Base-by-base conservation (phyloP, 352 stramenopile species). In the Pilasporangium apinafurcum region DNA sequence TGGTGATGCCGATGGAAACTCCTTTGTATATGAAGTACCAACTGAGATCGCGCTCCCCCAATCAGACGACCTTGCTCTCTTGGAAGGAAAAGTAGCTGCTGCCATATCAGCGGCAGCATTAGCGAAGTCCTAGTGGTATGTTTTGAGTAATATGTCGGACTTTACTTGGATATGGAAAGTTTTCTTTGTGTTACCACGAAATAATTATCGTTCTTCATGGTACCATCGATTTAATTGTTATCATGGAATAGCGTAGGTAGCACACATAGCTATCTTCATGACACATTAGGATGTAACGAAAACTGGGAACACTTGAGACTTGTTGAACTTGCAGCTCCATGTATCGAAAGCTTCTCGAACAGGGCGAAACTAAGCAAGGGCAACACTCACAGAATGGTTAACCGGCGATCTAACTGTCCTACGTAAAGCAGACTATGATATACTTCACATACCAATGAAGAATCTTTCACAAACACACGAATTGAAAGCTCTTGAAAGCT, bases 1-100 rank as follows among this genome's bases (percentile, higher is more conserved):
- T 22, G 84, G 84, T 21, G 84, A 93, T 46, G 80, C 82, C 5
- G 66, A 71, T 7, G 84, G 84, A 30, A 74, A 71, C 14, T 83
- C 74, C 0, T 65, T 75, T 44, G 76, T 93, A 9, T 93, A 85
- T 42, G 82, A 91, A 47, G 73, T 93, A 0, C 82, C 82, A 4
- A 63, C 75, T 1, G 74, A 91, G 77, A 80, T 92, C 41, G 64
- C 77, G 22, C 53, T 82, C 7, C 68, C 77, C 5, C 64, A 82
- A 37, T 42, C 69, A 1, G 77, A 92, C 35, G 81, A 90, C 20
- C 47, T 84, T 7, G 57, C 58, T 4, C 47, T 72, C 16, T 37
- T 92, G 34, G 77, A 92, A 29, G 56, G 56, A 24, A 92, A 90
- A 49, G 59, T 90, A 22, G 65, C 71, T 39, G 72, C 66, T 28